Evolutionary conservation across 2,329 filamentous ascomycete species (phyloP), one percentile per base, ranked within the genome.

Genomic region (Cyphellophora europaea): DNA sequence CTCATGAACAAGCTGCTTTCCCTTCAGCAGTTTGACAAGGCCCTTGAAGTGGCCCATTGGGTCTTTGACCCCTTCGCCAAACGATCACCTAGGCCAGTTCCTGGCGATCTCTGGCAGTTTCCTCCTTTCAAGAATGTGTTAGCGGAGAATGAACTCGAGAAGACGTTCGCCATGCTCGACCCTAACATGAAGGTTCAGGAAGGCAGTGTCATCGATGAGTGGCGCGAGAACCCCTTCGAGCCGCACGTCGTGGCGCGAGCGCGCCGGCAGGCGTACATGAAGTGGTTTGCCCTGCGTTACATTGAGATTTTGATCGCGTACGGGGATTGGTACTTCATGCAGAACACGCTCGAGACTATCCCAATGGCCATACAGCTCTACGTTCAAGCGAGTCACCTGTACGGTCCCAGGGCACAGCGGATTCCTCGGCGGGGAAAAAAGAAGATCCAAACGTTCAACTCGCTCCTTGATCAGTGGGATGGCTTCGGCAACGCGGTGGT

Each of bases 281-380:
- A 52, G 32, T 43, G 47, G 37, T 35, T 53, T 6, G 54, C 50
- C 5, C 48, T 55, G 41, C 55, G 52, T 34, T 59, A 59, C 41
- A 48, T 56, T 19, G 41, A 51, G 27, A 53, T 52, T 27, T 42
- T 58, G 6, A 47, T 58, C 11, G 52, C 48, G 3, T 38, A 31
- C 11, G 55, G 55, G 1, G 55, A 58, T 30, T 32, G 35, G 4
- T 48, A 48, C 14, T 58, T 57, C 41, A 45, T 45, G 3, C 43
- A 49, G 17, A 38, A 41, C 36, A 44, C 47, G 0, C 37, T 52
- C 3, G 55, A 57, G 32, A 43, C 29, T 3, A 62, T 57, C 2
- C 42, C 47, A 2, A n/a, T 45, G 6, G 55, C 55, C 4, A 49
- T 50, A 8, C 52, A 56, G 35, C 30, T 31, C 12, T 57, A 56